phyloP scores from a whole-genome alignment of 75 land plant species.

The Picea sitchensis region DNA sequence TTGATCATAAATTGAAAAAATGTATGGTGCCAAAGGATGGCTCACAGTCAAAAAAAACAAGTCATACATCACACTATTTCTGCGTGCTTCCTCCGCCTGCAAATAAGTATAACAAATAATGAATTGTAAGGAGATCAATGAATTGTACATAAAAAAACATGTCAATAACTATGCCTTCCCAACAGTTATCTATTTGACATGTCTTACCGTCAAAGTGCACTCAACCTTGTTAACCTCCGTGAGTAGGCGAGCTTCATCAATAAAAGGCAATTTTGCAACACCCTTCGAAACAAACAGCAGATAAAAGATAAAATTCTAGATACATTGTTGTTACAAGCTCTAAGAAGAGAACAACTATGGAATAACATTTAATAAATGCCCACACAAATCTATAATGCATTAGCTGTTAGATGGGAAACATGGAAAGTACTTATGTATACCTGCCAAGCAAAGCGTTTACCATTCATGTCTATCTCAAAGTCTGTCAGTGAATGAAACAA shows the following conservation, averaged over 20 bases:
- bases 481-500: slow-evolving; percentile 33
- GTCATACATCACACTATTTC: slow-evolving; percentile 45
- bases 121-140: not conserved
- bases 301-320: slow-evolving; percentile 5
- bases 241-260: slow-evolving; percentile 85
- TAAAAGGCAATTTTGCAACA: slow-evolving; percentile 90
- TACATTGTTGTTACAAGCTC: not conserved
- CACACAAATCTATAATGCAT: not conserved
- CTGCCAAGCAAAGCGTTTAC: slow-evolving; percentile 96
- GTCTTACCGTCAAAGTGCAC: slow-evolving; percentile 70
- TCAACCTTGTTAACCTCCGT: slow-evolving; percentile 71
- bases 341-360: not conserved
- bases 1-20: not conserved
- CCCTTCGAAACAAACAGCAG: slow-evolving; percentile 45
- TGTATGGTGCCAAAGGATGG: not conserved
- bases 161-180: not conserved
- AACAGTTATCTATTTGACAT: not conserved
- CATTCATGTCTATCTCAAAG: slow-evolving; percentile 98
- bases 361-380: not conserved
- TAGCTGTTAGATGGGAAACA: slow-evolving; percentile 4
- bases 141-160: not conserved
- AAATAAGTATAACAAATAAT: slow-evolving; percentile 6
- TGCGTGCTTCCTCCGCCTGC: slow-evolving; percentile 72
- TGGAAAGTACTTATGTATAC: slow-evolving; percentile 18
- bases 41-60: not conserved